Percentiles rank a stretch among this genome's conserved stretches.
phyloP scores from a whole-genome alignment of 768 basidiomycete genomes.

The Boletus sp. region DNA sequence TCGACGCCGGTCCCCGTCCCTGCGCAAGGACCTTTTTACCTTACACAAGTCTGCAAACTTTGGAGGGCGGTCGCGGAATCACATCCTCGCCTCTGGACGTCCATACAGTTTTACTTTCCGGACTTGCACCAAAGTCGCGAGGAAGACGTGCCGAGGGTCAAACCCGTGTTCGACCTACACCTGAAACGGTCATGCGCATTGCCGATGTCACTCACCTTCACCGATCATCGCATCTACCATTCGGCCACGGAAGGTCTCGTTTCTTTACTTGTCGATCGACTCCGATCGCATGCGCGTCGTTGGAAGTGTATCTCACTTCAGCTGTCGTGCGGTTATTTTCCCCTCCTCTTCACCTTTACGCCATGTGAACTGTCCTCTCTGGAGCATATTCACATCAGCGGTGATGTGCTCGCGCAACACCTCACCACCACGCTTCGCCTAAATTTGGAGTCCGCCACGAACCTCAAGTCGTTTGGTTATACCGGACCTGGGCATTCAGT shows the following conservation, averaged over 20 bases:
- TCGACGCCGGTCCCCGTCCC: neutral
- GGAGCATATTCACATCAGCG: slow-evolving; percentile 11
- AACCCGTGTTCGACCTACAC: slow-evolving; percentile 3
- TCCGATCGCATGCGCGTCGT: slow-evolving; percentile 13
- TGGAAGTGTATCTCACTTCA: slow-evolving; percentile 17
- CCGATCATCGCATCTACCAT: slow-evolving; percentile 17
- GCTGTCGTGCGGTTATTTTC: slow-evolving; percentile 10
- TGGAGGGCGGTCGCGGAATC: slow-evolving; percentile 17
- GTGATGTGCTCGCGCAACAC: neutral
- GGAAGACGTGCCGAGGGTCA: slow-evolving; percentile 3
- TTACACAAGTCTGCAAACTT: slow-evolving; percentile 17
- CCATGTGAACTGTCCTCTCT: slow-evolving; percentile 14
- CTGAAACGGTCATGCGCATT: slow-evolving; percentile 12
- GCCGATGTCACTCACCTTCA: slow-evolving; percentile 18
- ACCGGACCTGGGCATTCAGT: neutral
- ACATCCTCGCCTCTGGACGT: slow-evolving; percentile 22
- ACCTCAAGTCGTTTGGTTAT: slow-evolving; percentile 17
- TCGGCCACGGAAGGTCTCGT: slow-evolving; percentile 4
- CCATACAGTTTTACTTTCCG: slow-evolving; percentile 17
- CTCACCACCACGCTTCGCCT: neutral
- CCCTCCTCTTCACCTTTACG: slow-evolving; percentile 14
- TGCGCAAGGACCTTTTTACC: slow-evolving; percentile 4
- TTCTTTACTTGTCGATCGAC: slow-evolving; percentile 9
- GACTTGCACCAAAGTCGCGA: neutral
- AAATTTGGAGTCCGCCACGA: slow-evolving; percentile 9